Conservation (phyloP, 371 early-diverging fungal genomes). For the Smittium culicis region DNA sequence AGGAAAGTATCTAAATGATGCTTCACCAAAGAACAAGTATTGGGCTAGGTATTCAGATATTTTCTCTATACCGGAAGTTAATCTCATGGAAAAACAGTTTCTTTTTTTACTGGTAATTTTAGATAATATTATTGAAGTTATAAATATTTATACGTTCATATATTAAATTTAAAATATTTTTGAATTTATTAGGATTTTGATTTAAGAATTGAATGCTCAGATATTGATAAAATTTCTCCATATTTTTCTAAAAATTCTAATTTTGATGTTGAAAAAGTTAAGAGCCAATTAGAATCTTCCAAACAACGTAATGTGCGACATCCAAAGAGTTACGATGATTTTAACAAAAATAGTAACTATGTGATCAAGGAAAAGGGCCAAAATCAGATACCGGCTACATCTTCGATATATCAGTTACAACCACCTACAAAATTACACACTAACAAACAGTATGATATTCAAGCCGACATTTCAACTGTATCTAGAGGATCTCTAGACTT, state of each 20-base stretch:
- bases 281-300: no score
- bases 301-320: no score
- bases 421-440: background rate
- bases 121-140: no score
- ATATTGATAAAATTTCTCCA: constrained; percentile 1
- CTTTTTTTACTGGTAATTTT: constrained; percentile 44
- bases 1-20: constrained; percentile 54
- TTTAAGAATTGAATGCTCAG: background rate
- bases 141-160: background rate
- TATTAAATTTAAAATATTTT: background rate
- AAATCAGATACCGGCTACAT: background rate
- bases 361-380: no score
- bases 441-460: background rate
- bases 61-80: constrained; percentile 59
- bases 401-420: background rate
- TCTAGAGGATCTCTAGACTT: background rate
- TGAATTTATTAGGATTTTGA: constrained; percentile 8
- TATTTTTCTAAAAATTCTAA: no score
- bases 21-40: constrained; percentile 57
- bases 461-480: background rate
- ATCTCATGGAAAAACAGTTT: constrained; percentile 67
- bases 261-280: no score
- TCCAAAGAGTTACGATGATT: no score
- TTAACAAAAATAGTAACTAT: no score
- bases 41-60: constrained; percentile 54